Percentiles rank a stretch among this genome's conserved stretches.
These are phyloP conservation scores for Trichophaea hybrida DNA, from an alignment of 2,329 filamentous ascomycete genomes.

Conservation along the genomic window DNA sequence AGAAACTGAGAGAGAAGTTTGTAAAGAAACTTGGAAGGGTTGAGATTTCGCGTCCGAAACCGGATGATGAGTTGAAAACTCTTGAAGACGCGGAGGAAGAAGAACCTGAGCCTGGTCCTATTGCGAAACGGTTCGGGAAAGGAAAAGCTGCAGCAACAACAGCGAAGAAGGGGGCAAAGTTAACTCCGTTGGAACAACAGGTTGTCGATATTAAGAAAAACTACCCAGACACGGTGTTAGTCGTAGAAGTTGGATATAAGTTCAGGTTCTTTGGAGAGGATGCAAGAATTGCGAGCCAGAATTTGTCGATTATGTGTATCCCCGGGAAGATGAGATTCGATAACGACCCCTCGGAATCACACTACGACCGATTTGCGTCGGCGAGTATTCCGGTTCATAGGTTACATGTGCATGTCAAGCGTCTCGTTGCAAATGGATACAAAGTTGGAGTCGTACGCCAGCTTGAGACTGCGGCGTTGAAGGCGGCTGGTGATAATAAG, in stretches of 20 bases:
- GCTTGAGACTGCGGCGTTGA: constrained; percentile 85
- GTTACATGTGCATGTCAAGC: constrained; percentile 82
- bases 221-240: constrained; percentile 74
- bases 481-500: constrained; percentile 86
- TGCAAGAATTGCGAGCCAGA: constrained; percentile 51
- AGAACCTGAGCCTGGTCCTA: constrained; percentile 32
- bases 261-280: constrained; percentile 96
- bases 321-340: constrained; percentile 90
- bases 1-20: constrained; percentile 66
- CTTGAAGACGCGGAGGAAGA: constrained; percentile 43
- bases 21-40: constrained; percentile 79
- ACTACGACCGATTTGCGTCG: constrained; percentile 81
- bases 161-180: constrained; percentile 61
- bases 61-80: constrained; percentile 38
- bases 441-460: constrained; percentile 94
- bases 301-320: constrained; percentile 89
- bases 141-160: constrained; percentile 37
- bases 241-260: constrained; percentile 95
- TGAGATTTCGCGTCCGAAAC: constrained; percentile 43
- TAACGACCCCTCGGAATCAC: constrained; percentile 79
- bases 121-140: constrained; percentile 28
- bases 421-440: constrained; percentile 78
- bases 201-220: constrained; percentile 87
- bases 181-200: constrained; percentile 89
- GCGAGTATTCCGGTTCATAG: constrained; percentile 90